Percentiles rank a stretch among this genome's conserved stretches.
Evolutionary conservation across 495 filamentous ascomycete species (phyloP).

Genomic region (Neurospora sp.): DNA sequence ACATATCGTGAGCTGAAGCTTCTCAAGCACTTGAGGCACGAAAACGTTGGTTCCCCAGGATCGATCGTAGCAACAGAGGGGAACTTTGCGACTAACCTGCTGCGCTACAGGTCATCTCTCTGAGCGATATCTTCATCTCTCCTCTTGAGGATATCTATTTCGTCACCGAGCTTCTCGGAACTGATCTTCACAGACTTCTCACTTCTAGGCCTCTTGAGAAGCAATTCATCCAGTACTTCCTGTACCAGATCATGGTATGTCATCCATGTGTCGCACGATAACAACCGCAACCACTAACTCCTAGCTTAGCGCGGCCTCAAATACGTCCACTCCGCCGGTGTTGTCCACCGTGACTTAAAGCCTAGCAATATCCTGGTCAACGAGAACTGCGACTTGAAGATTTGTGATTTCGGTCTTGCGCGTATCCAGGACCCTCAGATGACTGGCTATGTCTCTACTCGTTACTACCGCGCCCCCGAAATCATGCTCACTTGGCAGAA

Average conservation of each 20-base stretch:
- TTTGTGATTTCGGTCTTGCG: slow-evolving; percentile 96
- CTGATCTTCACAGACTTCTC: slow-evolving; percentile 89
- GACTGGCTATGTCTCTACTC: slow-evolving; percentile 97
- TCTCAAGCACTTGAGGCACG: slow-evolving; percentile 90
- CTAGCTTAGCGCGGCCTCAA: slow-evolving; percentile 75
- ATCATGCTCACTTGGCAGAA: slow-evolving; percentile 99
- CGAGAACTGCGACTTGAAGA: slow-evolving; percentile 98
- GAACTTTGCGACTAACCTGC: slow-evolving; percentile 6
- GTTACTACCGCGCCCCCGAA: slow-evolving; percentile 97
- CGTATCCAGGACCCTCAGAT: slow-evolving; percentile 99
- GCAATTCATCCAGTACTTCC: slow-evolving; percentile 99
- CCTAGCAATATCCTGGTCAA: slow-evolving; percentile 98
- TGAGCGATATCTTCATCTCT: slow-evolving; percentile 99
- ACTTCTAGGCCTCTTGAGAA: slow-evolving; percentile 95
- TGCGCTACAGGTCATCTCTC: slow-evolving; percentile 70
- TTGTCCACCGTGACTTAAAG: slow-evolving; percentile 95
- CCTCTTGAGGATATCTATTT: slow-evolving; percentile 98
- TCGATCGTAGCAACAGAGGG: neutral
- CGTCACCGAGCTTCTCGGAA: slow-evolving; percentile 94
- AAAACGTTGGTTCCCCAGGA: slow-evolving; percentile 59
- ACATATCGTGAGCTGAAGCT: slow-evolving; percentile 97
- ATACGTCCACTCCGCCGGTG: slow-evolving; percentile 97
- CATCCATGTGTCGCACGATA: neutral
- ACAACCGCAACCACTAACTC: neutral
- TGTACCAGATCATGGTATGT: slow-evolving; percentile 93